These are phyloP conservation scores for Vaccinium vitisidaea DNA, from an alignment of 148 eudicot genomes.

Conservation along the genomic window DNA sequence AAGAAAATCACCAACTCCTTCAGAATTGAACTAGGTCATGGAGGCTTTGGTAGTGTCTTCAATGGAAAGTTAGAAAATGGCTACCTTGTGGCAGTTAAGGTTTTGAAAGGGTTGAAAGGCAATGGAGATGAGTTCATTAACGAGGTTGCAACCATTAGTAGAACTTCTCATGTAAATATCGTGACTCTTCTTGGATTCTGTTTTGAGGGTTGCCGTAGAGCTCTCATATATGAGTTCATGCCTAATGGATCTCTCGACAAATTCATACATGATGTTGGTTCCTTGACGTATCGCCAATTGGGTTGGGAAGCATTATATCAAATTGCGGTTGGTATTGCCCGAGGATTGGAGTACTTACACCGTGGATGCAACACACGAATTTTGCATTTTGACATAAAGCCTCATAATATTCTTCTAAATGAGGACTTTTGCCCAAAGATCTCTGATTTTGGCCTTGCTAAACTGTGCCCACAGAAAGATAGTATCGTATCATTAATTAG, in stretches of 20 bases:
- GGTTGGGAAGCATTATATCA: too few species aligned
- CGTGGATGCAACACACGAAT: neutral
- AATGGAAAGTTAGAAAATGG: constrained; percentile 13
- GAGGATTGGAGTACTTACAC: neutral
- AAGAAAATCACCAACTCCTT: constrained; percentile 17
- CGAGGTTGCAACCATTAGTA: too few species aligned
- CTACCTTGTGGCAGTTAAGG: constrained; percentile 8
- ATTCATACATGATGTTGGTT: too few species aligned
- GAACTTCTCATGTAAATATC: too few species aligned
- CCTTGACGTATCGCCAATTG: too few species aligned
- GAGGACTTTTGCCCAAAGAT: constrained; percentile 7
- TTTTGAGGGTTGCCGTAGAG: too few species aligned
- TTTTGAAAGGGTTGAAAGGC: constrained; percentile 3
- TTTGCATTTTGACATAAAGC: constrained; percentile 18
- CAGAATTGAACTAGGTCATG: constrained; percentile 10
- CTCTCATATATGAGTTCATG: too few species aligned
- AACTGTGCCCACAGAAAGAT: neutral
- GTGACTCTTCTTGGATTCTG: too few species aligned
- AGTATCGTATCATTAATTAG: neutral
- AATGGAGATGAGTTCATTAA: constrained; percentile 20
- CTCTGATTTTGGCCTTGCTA: constrained; percentile 11
- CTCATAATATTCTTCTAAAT: constrained; percentile 5
- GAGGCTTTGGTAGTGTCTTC: constrained; percentile 16
- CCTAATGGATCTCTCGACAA: too few species aligned
- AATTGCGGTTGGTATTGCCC: too few species aligned